Percentiles rank a stretch among this genome's conserved stretches.
Conservation (phyloP, 2,329 filamentous ascomycete species). For the Tolypocladium nubicola region DNA sequence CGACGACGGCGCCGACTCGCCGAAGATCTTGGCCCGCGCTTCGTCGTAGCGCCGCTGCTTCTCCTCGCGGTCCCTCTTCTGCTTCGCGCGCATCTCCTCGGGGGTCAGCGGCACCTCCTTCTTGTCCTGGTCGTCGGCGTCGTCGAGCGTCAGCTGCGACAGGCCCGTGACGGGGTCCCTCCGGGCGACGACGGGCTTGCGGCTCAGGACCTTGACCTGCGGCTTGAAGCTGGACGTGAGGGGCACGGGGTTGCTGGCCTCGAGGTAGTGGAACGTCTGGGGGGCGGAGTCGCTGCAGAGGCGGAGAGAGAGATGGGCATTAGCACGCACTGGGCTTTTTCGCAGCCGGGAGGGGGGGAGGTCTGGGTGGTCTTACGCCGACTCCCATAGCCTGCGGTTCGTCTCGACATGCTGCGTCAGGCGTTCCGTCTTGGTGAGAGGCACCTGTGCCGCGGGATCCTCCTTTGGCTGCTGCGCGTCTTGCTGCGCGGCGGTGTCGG, state of each 20-base stretch:
- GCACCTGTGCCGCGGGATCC: slow-evolving; percentile 21
- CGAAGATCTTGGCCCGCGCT: slow-evolving; percentile 78
- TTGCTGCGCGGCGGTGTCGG: slow-evolving; percentile 43
- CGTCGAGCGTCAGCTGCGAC: slow-evolving; percentile 31
- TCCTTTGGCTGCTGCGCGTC: slow-evolving; percentile 22
- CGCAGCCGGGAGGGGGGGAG: background rate
- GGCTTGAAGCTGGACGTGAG: slow-evolving; percentile 62
- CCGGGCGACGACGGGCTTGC: slow-evolving; percentile 60
- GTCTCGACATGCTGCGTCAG: slow-evolving; percentile 71
- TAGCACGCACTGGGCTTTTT: background rate
- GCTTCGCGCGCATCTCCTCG: slow-evolving; percentile 68
- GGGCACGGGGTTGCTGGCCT: slow-evolving; percentile 52
- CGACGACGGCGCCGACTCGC: slow-evolving; percentile 44
- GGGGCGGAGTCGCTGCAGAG: slow-evolving; percentile 56
- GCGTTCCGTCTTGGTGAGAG: slow-evolving; percentile 63
- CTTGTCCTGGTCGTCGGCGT: slow-evolving; percentile 50
- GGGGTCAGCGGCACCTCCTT: slow-evolving; percentile 55
- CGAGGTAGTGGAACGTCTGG: slow-evolving; percentile 65
- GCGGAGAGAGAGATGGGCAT: background rate
- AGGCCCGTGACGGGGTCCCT: slow-evolving; percentile 42
- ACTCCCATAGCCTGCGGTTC: slow-evolving; percentile 80
- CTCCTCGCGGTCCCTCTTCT: slow-evolving; percentile 72
- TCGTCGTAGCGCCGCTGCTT: slow-evolving; percentile 88
- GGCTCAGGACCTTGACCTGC: slow-evolving; percentile 72
- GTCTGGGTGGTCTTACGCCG: slow-evolving; percentile 50